Evolutionary conservation across 208 protist species (phyloP).

Genomic region (Trypanosoma theileri): DNA sequence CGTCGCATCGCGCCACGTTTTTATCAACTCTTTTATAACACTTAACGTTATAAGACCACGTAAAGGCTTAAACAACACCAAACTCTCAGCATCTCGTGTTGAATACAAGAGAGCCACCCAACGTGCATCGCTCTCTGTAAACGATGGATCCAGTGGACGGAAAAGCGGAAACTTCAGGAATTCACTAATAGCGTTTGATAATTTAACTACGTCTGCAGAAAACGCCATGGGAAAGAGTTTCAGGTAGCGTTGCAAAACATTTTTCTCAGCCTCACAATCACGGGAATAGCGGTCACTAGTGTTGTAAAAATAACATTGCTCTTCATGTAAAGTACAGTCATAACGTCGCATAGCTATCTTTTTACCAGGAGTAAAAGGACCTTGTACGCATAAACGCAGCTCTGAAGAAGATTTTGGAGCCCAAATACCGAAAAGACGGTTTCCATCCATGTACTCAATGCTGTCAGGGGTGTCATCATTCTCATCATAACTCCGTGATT

Average conservation of each 20-base stretch:
- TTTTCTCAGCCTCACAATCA: constrained; percentile 84
- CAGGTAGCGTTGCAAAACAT: constrained; percentile 73
- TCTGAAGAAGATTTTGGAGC: constrained; percentile 94
- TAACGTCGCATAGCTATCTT: constrained; percentile 47
- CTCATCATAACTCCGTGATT: constrained; percentile 33
- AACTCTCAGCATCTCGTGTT: constrained; percentile 26
- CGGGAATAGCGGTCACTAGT: constrained; percentile 71
- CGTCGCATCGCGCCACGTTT: constrained; percentile 32
- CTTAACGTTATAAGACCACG: constrained; percentile 47
- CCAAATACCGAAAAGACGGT: constrained; percentile 88
- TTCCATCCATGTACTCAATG: constrained; percentile 83
- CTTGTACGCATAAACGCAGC: constrained; percentile 84
- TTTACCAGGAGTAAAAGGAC: constrained; percentile 43
- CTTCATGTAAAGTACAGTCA: constrained; percentile 86
- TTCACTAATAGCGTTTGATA: constrained; percentile 63
- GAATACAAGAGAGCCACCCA: constrained; percentile 75
- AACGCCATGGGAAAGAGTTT: constrained; percentile 29
- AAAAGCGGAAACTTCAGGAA: constrained; percentile 65
- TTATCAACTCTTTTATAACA: constrained; percentile 42
- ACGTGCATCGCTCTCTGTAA: constrained; percentile 66
- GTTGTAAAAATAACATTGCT: constrained; percentile 95
- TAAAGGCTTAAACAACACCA: constrained; percentile 41
- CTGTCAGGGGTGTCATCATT: constrained; percentile 61
- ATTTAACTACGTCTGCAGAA: constrained; percentile 20
- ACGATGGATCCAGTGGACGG: constrained; percentile 55